Conservation (phyloP, 2,329 filamentous ascomycete species). For the Talaromyces sp. region DNA sequence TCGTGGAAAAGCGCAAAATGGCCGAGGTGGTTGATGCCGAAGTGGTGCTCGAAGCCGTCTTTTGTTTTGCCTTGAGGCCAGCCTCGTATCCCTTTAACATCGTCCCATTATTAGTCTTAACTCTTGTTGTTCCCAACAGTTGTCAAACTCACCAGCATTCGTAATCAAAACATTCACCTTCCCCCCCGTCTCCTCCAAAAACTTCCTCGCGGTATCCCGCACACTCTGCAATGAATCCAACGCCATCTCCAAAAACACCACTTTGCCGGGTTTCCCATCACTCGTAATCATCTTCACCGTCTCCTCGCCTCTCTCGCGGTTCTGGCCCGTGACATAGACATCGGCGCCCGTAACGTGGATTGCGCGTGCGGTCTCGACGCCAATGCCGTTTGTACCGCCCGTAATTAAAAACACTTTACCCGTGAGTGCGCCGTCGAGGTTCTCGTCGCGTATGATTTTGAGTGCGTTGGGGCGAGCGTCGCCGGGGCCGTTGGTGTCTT, state of each 20-base stretch:
- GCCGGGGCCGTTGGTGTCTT: constrained; percentile 1
- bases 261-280: constrained; percentile 9
- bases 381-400: constrained; percentile 10
- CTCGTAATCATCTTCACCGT: background rate
- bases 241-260: constrained; percentile 7
- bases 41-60: constrained; percentile 12
- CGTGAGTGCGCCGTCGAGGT: background rate
- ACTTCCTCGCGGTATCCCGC: background rate
- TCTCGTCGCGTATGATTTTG: constrained; percentile 9
- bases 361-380: constrained; percentile 6
- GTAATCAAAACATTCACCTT: constrained; percentile 9
- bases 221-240: constrained; percentile 6
- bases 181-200: constrained; percentile 3
- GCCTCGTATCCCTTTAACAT: constrained; percentile 1
- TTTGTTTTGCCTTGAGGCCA: constrained; percentile 6
- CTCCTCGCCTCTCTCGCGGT: background rate
- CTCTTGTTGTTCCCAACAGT: too few species aligned
- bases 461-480: constrained; percentile 10
- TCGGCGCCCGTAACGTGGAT: constrained; percentile 9
- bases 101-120: background rate
- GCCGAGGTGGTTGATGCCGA: constrained; percentile 10
- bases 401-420: constrained; percentile 6
- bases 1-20: constrained; percentile 9
- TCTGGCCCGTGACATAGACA: constrained; percentile 10
- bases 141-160: constrained; percentile 8